Evolutionary conservation across 75 land plant species (phyloP).

Genomic region (Selaginella moellendorffii): DNA sequence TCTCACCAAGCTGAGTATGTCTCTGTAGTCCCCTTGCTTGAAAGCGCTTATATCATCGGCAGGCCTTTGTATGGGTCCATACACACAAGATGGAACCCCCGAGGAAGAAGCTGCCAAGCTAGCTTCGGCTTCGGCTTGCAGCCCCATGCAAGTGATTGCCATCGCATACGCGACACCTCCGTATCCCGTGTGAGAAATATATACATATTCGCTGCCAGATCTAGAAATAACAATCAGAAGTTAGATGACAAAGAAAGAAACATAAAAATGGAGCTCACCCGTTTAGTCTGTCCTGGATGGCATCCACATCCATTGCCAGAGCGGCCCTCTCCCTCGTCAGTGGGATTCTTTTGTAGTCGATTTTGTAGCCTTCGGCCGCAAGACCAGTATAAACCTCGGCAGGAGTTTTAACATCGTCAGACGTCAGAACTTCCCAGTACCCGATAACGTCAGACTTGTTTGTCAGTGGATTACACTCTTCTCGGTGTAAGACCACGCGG

Average conservation of each 20-base stretch:
- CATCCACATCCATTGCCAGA: slow-evolving; percentile 75
- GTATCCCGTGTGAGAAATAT: slow-evolving; percentile 88
- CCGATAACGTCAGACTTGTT: slow-evolving; percentile 60
- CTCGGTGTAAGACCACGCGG: slow-evolving; percentile 75
- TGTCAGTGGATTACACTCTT: slow-evolving; percentile 49
- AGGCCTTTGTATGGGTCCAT: slow-evolving; percentile 12
- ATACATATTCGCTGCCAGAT: slow-evolving; percentile 47
- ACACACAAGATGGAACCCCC: slow-evolving; percentile 6
- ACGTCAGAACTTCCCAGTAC: slow-evolving; percentile 73
- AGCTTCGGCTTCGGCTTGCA: slow-evolving; percentile 44
- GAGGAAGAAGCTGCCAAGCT: slow-evolving; percentile 26
- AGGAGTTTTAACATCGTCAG: slow-evolving; percentile 80
- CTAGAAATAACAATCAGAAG: too few species aligned
- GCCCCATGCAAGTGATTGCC: slow-evolving; percentile 70
- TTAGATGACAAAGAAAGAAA: too few species aligned
- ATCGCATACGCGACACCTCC: slow-evolving; percentile 95
- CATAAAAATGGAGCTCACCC: slow-evolving; percentile 43
- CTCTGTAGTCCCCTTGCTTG: slow-evolving; percentile 79
- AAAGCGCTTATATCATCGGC: slow-evolving; percentile 40
- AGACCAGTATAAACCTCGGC: slow-evolving; percentile 66
- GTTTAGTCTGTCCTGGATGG: slow-evolving; percentile 56
- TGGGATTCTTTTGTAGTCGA: slow-evolving; percentile 67
- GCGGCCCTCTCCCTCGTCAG: slow-evolving; percentile 88
- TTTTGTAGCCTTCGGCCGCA: slow-evolving; percentile 53
- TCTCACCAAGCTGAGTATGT: slow-evolving; percentile 76